Percentiles rank a stretch among this genome's conserved stretches.
These are phyloP conservation scores for Ogataea populi-albae DNA, from an alignment of 805 yeast species.

Conservation along the genomic window DNA sequence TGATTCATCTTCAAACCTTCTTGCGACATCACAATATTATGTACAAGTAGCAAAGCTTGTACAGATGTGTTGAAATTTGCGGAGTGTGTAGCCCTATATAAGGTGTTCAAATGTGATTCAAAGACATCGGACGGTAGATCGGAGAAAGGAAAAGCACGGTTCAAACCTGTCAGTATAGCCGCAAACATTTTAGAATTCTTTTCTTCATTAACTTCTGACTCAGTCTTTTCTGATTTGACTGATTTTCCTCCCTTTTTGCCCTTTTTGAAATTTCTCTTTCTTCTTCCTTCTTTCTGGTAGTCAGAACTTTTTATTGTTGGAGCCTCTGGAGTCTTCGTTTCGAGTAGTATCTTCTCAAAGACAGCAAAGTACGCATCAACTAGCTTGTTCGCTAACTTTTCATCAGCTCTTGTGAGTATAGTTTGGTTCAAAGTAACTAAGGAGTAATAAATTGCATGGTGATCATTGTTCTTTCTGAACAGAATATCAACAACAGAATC, in stretches of 20 bases:
- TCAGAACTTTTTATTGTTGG: slow-evolving; percentile 38
- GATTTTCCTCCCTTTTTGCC: slow-evolving; percentile 90
- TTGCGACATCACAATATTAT: slow-evolving; percentile 70
- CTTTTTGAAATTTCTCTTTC: slow-evolving; percentile 73
- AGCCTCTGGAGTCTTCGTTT: slow-evolving; percentile 51
- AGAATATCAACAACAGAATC: slow-evolving; percentile 79
- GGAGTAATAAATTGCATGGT: slow-evolving; percentile 86
- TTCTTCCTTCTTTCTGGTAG: slow-evolving; percentile 55
- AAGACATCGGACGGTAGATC: slow-evolving; percentile 67
- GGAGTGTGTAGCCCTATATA: slow-evolving; percentile 89
- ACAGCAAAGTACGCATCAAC: slow-evolving; percentile 82
- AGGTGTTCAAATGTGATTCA: slow-evolving; percentile 73
- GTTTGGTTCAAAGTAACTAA: slow-evolving; percentile 90
- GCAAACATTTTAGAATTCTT: slow-evolving; percentile 81
- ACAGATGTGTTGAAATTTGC: slow-evolving; percentile 91
- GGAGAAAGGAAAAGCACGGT: slow-evolving; percentile 94
- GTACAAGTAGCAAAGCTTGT: slow-evolving; percentile 84
- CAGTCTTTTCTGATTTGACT: slow-evolving; percentile 62
- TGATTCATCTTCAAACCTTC: slow-evolving; percentile 20
- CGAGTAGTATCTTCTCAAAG: slow-evolving; percentile 78
- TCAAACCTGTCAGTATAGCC: slow-evolving; percentile 89
- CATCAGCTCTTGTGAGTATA: slow-evolving; percentile 74
- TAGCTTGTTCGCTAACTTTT: slow-evolving; percentile 75
- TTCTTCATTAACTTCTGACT: slow-evolving; percentile 67
- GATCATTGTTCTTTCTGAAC: slow-evolving; percentile 71